phyloP scores from a whole-genome alignment of 495 filamentous ascomycete genomes.

The Amphirosellinia nigrospora region DNA sequence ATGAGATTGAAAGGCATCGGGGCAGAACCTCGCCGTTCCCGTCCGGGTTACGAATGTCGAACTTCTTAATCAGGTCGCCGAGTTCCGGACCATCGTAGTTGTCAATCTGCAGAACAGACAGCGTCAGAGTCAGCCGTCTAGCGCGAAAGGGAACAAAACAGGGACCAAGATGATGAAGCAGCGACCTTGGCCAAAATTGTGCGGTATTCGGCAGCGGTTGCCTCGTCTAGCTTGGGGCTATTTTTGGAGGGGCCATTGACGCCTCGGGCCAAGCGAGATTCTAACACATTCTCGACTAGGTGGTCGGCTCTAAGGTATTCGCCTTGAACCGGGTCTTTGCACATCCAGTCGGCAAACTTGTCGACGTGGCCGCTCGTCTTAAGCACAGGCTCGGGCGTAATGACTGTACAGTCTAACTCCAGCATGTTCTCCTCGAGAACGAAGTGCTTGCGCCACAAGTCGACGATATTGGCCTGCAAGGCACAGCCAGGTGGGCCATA shows the following conservation, averaged over 20 bases:
- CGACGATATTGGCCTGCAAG: conserved; percentile 83
- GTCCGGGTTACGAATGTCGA: conserved; percentile 68
- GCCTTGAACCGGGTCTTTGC: conserved; percentile 58
- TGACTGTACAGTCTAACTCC: conserved; percentile 82
- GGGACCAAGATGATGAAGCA: background rate
- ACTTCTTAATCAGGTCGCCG: conserved; percentile 66
- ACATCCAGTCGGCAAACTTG: conserved; percentile 90
- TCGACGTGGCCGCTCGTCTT: conserved; percentile 98
- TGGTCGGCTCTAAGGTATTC: conserved; percentile 59
- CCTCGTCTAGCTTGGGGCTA: conserved; percentile 68
- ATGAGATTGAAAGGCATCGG: conserved; percentile 74
- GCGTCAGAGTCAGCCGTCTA: background rate
- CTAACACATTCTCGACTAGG: conserved; percentile 56
- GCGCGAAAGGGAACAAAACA: background rate
- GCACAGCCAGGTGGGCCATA: conserved; percentile 83
- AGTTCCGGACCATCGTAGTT: conserved; percentile 72
- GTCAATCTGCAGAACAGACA: conserved; percentile 54
- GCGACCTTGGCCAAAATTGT: conserved; percentile 66
- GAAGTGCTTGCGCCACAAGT: conserved; percentile 92
- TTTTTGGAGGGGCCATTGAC: conserved; percentile 61
- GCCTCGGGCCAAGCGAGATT: conserved; percentile 43
- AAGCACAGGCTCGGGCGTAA: conserved; percentile 86
- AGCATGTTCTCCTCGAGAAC: conserved; percentile 90
- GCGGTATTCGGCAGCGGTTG: conserved; percentile 69
- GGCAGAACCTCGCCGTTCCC: conserved; percentile 65